Evolutionary conservation across 805 yeast genomes (phyloP).

Genomic region (Brettanomyces custersianus): DNA sequence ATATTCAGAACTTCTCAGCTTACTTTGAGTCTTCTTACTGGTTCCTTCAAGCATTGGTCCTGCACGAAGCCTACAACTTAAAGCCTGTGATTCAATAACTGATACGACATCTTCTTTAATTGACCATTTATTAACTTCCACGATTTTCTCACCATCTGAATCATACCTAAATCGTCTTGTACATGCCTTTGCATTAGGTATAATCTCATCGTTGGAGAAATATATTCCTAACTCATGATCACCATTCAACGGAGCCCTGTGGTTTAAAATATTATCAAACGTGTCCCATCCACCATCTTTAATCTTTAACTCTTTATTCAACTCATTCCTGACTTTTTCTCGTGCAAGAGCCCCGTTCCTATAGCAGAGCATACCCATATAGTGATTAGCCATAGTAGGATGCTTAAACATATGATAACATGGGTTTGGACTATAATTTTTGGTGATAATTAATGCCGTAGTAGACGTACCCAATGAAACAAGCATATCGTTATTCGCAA

Average conservation of each 20-base stretch:
- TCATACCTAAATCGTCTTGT: conserved; percentile 42
- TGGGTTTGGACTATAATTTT: conserved; percentile 66
- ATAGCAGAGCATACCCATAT: conserved; percentile 94
- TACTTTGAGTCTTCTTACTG: conserved; percentile 3
- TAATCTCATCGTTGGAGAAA: conserved; percentile 86
- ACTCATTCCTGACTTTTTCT: conserved; percentile 58
- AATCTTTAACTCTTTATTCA: conserved; percentile 36
- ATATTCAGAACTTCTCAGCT: conserved; percentile 1
- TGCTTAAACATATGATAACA: conserved; percentile 82
- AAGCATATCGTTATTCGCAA: conserved; percentile 65
- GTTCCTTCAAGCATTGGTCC: conserved; percentile 59
- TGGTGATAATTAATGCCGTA: conserved; percentile 74
- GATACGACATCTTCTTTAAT: conserved; percentile 59
- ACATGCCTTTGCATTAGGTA: conserved; percentile 70
- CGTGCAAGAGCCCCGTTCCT: conserved; percentile 87
- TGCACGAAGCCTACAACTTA: conserved; percentile 72
- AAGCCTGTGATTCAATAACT: conserved; percentile 80
- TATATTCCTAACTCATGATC: conserved; percentile 59
- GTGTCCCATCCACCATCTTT: conserved; percentile 44
- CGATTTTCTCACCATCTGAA: conserved; percentile 20
- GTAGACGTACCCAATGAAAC: conserved; percentile 90
- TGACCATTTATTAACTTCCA: conserved; percentile 34
- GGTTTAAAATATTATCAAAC: conserved; percentile 47
- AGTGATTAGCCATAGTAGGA: conserved; percentile 67
- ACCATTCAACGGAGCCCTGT: conserved; percentile 22